These are phyloP conservation scores for Cardamine resedifolia DNA, from an alignment of 345 rosid species.

Conservation along the genomic window DNA sequence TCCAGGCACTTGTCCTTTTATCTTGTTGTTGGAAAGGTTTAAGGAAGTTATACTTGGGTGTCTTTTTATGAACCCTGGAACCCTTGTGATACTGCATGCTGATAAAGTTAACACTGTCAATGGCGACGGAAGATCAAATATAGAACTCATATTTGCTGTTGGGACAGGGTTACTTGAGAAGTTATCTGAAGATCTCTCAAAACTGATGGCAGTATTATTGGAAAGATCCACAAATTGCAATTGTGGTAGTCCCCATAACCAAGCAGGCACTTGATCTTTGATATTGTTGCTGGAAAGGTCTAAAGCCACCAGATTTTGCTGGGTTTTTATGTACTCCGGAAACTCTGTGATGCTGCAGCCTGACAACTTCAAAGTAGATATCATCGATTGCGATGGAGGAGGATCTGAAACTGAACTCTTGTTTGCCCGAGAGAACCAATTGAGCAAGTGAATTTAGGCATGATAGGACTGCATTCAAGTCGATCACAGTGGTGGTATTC, in stretches of 20 bases:
- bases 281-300: not conserved
- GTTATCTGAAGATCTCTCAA: not conserved
- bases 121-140: not conserved
- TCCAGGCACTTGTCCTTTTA: conserved; percentile 1
- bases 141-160: not conserved
- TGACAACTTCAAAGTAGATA: not conserved
- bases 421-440: not conserved
- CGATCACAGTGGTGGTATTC: not conserved
- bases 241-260: not conserved
- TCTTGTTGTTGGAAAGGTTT: not conserved
- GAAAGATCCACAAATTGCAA: not conserved
- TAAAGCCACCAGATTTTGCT: not conserved
- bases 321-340: not conserved
- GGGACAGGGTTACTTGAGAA: not conserved
- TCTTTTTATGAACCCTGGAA: not conserved
- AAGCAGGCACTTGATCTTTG: not conserved
- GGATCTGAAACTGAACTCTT: not conserved
- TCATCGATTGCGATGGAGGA: not conserved
- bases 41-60: not conserved
- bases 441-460: not conserved
- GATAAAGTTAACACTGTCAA: not conserved
- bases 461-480: not conserved
- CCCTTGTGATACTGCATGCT: not conserved
- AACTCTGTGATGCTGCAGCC: conserved; percentile 5
- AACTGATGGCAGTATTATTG: not conserved